Percentiles rank a stretch among this genome's conserved stretches.
Evolutionary conservation across 225 moss, liverwort and hornwort genomes (phyloP).

Genomic region (Polytrichum formosum): DNA sequence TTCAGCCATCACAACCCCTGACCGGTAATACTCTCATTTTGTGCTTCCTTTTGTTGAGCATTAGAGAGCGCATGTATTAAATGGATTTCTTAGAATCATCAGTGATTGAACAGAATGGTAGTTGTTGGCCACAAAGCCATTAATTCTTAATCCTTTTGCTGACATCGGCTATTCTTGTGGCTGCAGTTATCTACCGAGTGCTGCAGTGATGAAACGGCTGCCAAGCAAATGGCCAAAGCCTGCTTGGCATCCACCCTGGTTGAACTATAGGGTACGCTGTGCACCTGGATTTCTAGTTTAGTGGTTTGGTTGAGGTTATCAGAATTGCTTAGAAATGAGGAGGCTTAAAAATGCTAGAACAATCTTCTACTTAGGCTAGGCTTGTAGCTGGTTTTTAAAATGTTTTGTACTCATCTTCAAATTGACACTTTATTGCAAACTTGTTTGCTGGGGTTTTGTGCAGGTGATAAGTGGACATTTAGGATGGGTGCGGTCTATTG

Average conservation of each 20-base stretch:
- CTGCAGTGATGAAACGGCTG: conserved; percentile 91
- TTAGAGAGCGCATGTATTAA: neutral
- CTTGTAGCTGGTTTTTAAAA: too few species aligned
- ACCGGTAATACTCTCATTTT: conserved; percentile 43
- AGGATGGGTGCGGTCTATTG: conserved; percentile 94
- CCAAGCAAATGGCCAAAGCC: conserved; percentile 99
- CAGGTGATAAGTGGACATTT: conserved; percentile 99
- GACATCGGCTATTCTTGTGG: neutral
- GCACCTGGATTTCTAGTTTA: neutral
- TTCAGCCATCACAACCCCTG: conserved; percentile 47
- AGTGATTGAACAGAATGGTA: neutral
- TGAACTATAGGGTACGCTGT: conserved; percentile 78
- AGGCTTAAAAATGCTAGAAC: too few species aligned
- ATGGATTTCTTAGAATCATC: neutral
- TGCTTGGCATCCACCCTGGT: conserved; percentile 98
- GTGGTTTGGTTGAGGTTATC: too few species aligned
- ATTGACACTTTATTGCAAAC: neutral
- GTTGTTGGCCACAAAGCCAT: neutral
- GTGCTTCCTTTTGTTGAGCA: neutral
- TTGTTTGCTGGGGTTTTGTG: neutral
- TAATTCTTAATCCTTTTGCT: neutral
- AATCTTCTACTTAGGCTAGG: too few species aligned
- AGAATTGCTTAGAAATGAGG: too few species aligned
- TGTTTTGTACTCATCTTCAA: neutral
- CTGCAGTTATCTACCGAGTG: conserved; percentile 84